phyloP scores from a whole-genome alignment of 176 grass and related monocot species.

The Canna indica region DNA sequence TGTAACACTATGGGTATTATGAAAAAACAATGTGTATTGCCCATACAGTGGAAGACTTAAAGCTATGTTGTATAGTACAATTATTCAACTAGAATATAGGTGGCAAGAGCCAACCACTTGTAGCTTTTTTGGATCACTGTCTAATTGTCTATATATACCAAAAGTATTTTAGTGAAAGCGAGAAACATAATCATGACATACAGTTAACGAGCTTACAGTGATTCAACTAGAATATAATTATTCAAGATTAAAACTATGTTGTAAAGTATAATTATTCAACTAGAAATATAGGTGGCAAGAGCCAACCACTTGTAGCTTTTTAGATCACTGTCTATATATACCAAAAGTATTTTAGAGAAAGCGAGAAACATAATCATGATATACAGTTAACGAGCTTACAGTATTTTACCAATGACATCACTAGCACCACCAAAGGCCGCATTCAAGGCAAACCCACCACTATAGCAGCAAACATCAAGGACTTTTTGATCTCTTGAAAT shows the following conservation, averaged over 20 bases:
- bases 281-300: no score
- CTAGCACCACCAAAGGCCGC: slow-evolving; percentile 58
- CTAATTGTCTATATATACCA: background rate
- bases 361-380: slow-evolving; percentile 17
- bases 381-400: slow-evolving; percentile 31
- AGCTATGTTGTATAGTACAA: background rate
- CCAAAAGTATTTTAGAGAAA: background rate
- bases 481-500: slow-evolving; percentile 55
- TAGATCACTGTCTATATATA: background rate
- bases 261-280: background rate
- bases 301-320: no score
- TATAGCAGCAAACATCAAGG: slow-evolving; percentile 92
- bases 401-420: slow-evolving; percentile 79
- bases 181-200: slow-evolving; percentile 18
- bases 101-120: no score
- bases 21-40: no score
- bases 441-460: slow-evolving; percentile 74
- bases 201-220: slow-evolving; percentile 30
- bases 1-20: no score
- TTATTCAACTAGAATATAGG: background rate
- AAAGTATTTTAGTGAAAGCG: background rate
- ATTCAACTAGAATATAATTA: no score
- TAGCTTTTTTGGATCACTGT: background rate
- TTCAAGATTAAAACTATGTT: background rate
- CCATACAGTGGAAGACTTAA: no score